Evolutionary conservation across 371 early-diverging fungal species (phyloP), one percentile per base, ranked within the genome.

Genomic region (Batrachochytrium dendrobatidis): DNA sequence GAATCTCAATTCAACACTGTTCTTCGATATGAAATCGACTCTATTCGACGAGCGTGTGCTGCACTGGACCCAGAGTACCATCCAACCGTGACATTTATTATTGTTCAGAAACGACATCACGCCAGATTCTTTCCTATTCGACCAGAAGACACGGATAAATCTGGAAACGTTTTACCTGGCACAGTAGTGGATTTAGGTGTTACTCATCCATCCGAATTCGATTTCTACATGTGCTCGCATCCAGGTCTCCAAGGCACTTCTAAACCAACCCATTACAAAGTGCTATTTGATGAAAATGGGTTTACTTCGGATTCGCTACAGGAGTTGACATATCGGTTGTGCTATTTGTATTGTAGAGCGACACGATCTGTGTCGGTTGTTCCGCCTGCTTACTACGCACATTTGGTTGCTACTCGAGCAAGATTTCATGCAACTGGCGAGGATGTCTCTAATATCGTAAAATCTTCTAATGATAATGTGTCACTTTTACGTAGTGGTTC

Each of bases 31-130:
- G 98, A 99, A 74, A 73, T 95, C 5, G 75, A 82, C 25, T 84
- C 89, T 7, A 83, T 98, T 57, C 74, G 78, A 58, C 69, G 74
- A 8, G 95, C 95, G 6, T 95, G 90, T 66, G 57, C 61, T 4
- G 63, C 65, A 0, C 52, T 97, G 3, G 87, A 88, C 8, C 62
- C 69, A 24, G 62, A 62, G 17, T 95, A 96, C 72, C 70, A 70
- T 2, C 97, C 97, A 1, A 77, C 83, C 28, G 71, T 99, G 53
- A 96, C 94, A 1, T 98, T 89, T 66, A 77, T 98, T 29, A 83
- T 92, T 0, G 95, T 92, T 5, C 94, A 97, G 67, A 98, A 99
- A 73, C 85, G 98, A 28, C 99, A 99, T 69, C 92, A 94, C 63
- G 86, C 92, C 24, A 77, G 94, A 15, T 95, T 99, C 77, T 90